Percentiles rank a stretch among this genome's conserved stretches.
Conservation (phyloP, 306 rosid genomes). For the Cicer cuneatum region DNA sequence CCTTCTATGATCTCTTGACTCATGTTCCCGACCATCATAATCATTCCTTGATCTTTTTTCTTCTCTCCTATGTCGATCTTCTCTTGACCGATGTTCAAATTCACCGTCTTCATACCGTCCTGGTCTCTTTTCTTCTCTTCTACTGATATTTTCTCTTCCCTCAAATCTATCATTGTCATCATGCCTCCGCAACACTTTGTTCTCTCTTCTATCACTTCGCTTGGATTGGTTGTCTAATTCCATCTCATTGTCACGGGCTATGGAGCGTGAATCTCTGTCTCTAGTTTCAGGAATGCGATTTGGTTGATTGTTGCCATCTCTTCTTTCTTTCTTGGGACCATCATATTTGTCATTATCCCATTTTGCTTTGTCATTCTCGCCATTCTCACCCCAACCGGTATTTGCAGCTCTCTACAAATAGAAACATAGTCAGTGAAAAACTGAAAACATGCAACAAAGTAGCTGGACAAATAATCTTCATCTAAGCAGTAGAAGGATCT, state of each 20-base stretch:
- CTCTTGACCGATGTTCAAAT: slow-evolving; percentile 49
- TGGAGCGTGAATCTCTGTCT: slow-evolving; percentile 46
- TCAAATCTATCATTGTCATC: slow-evolving; percentile 44
- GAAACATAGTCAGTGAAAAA: slow-evolving; percentile 42
- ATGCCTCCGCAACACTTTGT: slow-evolving; percentile 37
- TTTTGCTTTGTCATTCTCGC: slow-evolving; percentile 57
- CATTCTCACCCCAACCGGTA: slow-evolving; percentile 90
- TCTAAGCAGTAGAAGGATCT: not conserved
- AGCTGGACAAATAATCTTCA: slow-evolving; percentile 11
- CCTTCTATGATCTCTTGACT: slow-evolving; percentile 53
- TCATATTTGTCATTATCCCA: slow-evolving; percentile 82
- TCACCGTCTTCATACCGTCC: slow-evolving; percentile 52
- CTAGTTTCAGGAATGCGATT: slow-evolving; percentile 48
- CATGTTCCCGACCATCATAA: slow-evolving; percentile 46
- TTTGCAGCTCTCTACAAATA: slow-evolving; percentile 87
- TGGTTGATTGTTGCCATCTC: slow-evolving; percentile 40
- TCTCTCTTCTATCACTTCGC: slow-evolving; percentile 58
- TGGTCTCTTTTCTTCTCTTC: slow-evolving; percentile 56
- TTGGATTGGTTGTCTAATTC: slow-evolving; percentile 48
- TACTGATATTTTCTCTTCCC: slow-evolving; percentile 52
- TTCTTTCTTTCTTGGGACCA: slow-evolving; percentile 56
- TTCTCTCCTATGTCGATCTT: slow-evolving; percentile 57
- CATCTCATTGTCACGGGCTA: slow-evolving; percentile 45
- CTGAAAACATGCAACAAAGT: slow-evolving; percentile 7
- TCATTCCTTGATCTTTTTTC: slow-evolving; percentile 50